A percentile compares a stretch with the other conserved stretches of the same genome.
phyloP scores from a whole-genome alignment of 306 rosid genomes.

The Casuarina glauca region DNA sequence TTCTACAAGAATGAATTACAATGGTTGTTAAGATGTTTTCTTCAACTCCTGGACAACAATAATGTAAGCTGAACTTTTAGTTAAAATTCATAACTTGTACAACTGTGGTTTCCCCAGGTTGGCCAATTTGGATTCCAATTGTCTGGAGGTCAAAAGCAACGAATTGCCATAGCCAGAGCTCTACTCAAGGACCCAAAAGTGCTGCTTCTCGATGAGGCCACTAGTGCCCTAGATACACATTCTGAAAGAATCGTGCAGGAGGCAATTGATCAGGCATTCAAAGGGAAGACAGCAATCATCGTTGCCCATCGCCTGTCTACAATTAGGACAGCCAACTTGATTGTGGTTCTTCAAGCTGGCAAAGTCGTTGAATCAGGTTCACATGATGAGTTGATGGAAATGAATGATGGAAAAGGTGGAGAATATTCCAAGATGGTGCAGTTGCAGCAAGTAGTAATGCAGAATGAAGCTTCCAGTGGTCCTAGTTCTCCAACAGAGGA shows the following conservation, averaged over 20 bases:
- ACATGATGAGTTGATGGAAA: conserved; percentile 62
- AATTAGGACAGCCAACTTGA: conserved; percentile 52
- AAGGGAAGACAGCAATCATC: conserved; percentile 80
- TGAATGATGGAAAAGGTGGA: conserved; percentile 54
- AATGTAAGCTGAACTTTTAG: background rate
- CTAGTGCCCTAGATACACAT: conserved; percentile 81
- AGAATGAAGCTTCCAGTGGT: conserved; percentile 39
- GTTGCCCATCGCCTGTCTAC: conserved; percentile 83
- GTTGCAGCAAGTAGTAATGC: conserved; percentile 60
- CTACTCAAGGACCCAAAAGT: conserved; percentile 78
- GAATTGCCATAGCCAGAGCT: conserved; percentile 87
- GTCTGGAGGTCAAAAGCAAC: conserved; percentile 95
- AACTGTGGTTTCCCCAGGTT: conserved; percentile 46
- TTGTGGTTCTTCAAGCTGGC: conserved; percentile 70
- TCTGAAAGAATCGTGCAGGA: conserved; percentile 81
- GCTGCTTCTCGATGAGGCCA: conserved; percentile 87
- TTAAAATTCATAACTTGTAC: conserved; percentile 26
- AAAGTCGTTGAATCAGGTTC: conserved; percentile 69
- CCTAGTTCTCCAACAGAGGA: conserved; percentile 41
- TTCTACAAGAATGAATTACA: no score
- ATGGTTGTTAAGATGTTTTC: no score
- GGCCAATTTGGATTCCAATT: conserved; percentile 82
- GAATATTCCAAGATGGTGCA: conserved; percentile 74
- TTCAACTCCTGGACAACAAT: background rate
- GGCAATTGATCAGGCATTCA: conserved; percentile 82